A percentile compares a stretch with the other conserved stretches of the same genome.
These are phyloP conservation scores for Rutidosis leptorrhynchoides DNA, from an alignment of 129 eudicot species.

Conservation along the genomic window DNA sequence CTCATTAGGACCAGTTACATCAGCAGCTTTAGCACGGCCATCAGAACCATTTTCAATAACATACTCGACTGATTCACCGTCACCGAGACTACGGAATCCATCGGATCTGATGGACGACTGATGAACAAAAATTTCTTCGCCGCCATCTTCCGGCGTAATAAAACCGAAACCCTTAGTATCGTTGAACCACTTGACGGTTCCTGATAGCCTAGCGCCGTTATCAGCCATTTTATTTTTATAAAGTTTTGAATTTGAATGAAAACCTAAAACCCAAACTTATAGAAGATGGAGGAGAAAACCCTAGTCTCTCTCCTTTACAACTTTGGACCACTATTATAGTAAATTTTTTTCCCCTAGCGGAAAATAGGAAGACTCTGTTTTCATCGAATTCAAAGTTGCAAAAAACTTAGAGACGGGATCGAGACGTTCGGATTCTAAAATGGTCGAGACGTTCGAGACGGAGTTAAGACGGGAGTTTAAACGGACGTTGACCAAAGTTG, in stretches of 20 bases:
- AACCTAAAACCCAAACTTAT: background rate
- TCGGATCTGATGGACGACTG: slow-evolving; percentile 73
- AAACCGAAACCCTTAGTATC: slow-evolving; percentile 42
- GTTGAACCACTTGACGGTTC: slow-evolving; percentile 43
- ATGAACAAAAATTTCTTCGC: slow-evolving; percentile 80
- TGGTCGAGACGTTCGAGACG: too few species aligned
- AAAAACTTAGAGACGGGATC: too few species aligned
- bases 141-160: slow-evolving; percentile 56
- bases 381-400: too few species aligned
- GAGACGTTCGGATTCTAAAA: too few species aligned
- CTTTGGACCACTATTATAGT: background rate
- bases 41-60: slow-evolving; percentile 50
- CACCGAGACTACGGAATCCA: slow-evolving; percentile 74
- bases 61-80: slow-evolving; percentile 69
- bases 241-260: background rate
- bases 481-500: too few species aligned
- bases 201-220: slow-evolving; percentile 24
- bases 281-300: slow-evolving; percentile 29
- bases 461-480: too few species aligned
- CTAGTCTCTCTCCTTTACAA: slow-evolving; percentile 32
- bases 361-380: too few species aligned
- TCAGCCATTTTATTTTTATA: background rate
- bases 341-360: too few species aligned
- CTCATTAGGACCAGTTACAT: slow-evolving; percentile 14
- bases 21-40: slow-evolving; percentile 69